Evolutionary conservation across 2,329 filamentous ascomycete species (phyloP).

Genomic region (Calonectria henricotiae): DNA sequence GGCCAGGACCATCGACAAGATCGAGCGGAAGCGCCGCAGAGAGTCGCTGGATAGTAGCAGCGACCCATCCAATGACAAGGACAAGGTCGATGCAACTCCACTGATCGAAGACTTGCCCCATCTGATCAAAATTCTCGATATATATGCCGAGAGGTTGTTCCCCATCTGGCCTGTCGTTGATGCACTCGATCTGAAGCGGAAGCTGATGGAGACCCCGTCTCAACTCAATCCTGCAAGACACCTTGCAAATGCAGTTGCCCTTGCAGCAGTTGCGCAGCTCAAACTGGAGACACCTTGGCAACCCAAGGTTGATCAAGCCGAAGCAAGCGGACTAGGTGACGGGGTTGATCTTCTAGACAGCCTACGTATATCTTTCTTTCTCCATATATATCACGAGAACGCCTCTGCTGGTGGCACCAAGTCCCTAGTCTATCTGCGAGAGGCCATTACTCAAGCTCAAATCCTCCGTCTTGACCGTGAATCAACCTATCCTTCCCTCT

Average conservation of each 20-base stretch:
- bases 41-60: conserved; percentile 35
- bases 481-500: conserved; percentile 59
- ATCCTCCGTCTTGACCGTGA: conserved; percentile 66
- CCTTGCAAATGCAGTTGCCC: conserved; percentile 64
- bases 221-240: conserved; percentile 58
- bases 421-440: conserved; percentile 66
- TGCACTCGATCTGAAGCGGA: conserved; percentile 61
- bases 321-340: conserved; percentile 52
- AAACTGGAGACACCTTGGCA: conserved; percentile 58
- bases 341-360: conserved; percentile 58
- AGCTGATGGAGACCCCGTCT: conserved; percentile 54
- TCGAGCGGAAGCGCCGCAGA: conserved; percentile 52
- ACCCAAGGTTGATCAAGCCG: conserved; percentile 50
- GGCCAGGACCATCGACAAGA: conserved; percentile 63
- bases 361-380: conserved; percentile 66
- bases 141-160: conserved; percentile 67
- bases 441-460: conserved; percentile 69
- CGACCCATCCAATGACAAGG: conserved; percentile 19
- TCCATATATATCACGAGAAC: conserved; percentile 70
- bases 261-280: conserved; percentile 67
- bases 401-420: conserved; percentile 63
- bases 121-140: conserved; percentile 57
- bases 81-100: conserved; percentile 36
- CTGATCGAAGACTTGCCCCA: conserved; percentile 48
- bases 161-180: conserved; percentile 69